Evolutionary conservation across 2,329 filamentous ascomycete genomes (phyloP).

Genomic region (Claviceps pazoutovae): DNA sequence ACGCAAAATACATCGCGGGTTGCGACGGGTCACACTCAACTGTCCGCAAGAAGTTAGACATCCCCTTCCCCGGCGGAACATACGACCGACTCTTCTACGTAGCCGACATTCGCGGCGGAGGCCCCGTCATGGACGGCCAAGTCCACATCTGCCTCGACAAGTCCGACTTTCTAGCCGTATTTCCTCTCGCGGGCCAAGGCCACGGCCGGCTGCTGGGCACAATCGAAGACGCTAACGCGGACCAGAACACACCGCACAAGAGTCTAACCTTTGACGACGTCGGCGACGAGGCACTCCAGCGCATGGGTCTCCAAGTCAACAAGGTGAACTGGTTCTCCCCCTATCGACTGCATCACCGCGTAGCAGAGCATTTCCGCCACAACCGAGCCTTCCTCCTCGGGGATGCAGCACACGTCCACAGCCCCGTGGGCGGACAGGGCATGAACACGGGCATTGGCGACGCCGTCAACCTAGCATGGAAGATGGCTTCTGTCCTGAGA

Average conservation of each 20-base stretch:
- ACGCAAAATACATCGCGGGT: slow-evolving; percentile 10
- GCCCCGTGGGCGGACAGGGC: slow-evolving; percentile 41
- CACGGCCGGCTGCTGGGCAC: slow-evolving; percentile 1
- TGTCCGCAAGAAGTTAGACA: slow-evolving; percentile 1
- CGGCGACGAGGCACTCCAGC: background rate
- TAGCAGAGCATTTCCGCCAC: background rate
- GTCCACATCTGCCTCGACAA: slow-evolving; percentile 1
- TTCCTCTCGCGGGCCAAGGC: background rate
- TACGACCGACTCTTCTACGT: slow-evolving; percentile 3
- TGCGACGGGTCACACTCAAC: slow-evolving; percentile 1
- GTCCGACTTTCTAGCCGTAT: slow-evolving; percentile 1
- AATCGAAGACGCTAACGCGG: background rate
- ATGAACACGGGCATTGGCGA: slow-evolving; percentile 45
- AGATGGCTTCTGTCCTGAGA: slow-evolving; percentile 22
- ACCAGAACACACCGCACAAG: background rate
- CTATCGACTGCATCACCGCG: slow-evolving; percentile 2
- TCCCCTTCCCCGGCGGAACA: background rate
- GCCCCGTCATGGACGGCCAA: slow-evolving; percentile 1
- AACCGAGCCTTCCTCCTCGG: slow-evolving; percentile 29
- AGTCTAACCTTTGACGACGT: background rate
- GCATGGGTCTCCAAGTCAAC: background rate
- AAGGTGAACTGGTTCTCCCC: background rate
- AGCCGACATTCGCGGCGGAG: background rate
- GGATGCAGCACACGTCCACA: slow-evolving; percentile 43
- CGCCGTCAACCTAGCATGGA: slow-evolving; percentile 41